Evolutionary conservation across 2,329 filamentous ascomycete genomes (phyloP).

Genomic region (Aspergillus oerlinghausenensis): DNA sequence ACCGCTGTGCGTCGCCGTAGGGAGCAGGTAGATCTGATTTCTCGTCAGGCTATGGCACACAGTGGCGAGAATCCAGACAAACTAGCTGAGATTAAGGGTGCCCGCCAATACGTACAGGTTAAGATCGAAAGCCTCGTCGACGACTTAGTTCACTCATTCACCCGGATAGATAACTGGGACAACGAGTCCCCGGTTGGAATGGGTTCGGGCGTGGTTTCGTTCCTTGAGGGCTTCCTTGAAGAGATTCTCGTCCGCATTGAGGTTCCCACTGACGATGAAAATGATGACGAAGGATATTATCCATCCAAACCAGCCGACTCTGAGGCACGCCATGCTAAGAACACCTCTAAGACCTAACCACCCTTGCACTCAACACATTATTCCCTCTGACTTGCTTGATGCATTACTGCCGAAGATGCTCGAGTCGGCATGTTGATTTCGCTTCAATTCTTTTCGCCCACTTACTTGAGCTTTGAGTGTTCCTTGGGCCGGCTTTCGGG

Average conservation of each 20-base stretch:
- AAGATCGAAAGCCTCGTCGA: conserved; percentile 75
- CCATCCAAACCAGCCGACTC: background rate
- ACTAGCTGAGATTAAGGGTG: conserved; percentile 49
- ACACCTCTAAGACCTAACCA: background rate
- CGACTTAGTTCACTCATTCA: conserved; percentile 77
- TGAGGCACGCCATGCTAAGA: background rate
- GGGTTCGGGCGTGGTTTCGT: conserved; percentile 83
- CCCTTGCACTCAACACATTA: background rate
- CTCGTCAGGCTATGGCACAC: conserved; percentile 40
- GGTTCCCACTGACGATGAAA: conserved; percentile 49
- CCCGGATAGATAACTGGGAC: conserved; percentile 86
- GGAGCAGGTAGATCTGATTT: conserved; percentile 49
- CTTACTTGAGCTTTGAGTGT: background rate
- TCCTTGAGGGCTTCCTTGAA: conserved; percentile 87
- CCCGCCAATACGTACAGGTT: conserved; percentile 74
- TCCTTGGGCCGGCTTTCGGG: background rate
- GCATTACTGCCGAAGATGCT: no score
- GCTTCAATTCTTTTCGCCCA: background rate
- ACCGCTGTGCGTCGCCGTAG: conserved; percentile 78
- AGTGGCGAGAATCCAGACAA: conserved; percentile 48
- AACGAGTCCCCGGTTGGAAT: conserved; percentile 84
- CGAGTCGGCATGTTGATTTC: background rate
- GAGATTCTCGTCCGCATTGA: conserved; percentile 91
- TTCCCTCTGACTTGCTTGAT: background rate
- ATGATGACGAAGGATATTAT: background rate